phyloP scores from a whole-genome alignment of 2,329 filamentous ascomycete species.

The Phaeosphaeriaceae sp. region DNA sequence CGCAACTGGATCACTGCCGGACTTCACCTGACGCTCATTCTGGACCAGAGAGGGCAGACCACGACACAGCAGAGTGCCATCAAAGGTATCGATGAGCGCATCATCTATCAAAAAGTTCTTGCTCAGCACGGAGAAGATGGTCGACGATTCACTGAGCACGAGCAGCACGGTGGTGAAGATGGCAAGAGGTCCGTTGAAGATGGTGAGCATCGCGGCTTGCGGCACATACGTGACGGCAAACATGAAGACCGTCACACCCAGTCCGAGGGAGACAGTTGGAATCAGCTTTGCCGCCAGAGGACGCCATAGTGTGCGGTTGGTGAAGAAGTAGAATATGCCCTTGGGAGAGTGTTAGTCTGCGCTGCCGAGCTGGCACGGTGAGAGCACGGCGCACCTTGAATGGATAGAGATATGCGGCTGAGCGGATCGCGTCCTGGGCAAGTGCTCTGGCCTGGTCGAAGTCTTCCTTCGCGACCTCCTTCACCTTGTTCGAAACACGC shows the following conservation, averaged over 20 bases:
- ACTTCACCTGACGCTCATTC: constrained; percentile 76
- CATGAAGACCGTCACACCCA: constrained; percentile 78
- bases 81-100: constrained; percentile 87
- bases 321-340: constrained; percentile 68
- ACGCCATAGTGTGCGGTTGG: constrained; percentile 66
- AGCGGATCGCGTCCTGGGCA: constrained; percentile 74
- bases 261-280: constrained; percentile 73
- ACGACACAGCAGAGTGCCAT: constrained; percentile 69
- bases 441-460: constrained; percentile 70
- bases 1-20: constrained; percentile 59
- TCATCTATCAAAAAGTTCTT: constrained; percentile 81
- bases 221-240: constrained; percentile 88
- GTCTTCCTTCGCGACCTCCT: constrained; percentile 71
- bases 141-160: constrained; percentile 61
- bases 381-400: constrained; percentile 63
- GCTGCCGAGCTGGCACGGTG: too few relatives aligned
- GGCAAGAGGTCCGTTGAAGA: constrained; percentile 84
- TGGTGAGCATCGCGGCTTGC: constrained; percentile 80
- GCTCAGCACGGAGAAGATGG: constrained; percentile 62
- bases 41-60: constrained; percentile 70
- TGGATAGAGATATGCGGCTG: constrained; percentile 85
- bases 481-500: constrained; percentile 59
- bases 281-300: constrained; percentile 65
- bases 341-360: constrained; percentile 35
- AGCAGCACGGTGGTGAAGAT: constrained; percentile 76